Conservation (phyloP, 1,284 basidiomycete species). For the Malassezia psittaci region DNA sequence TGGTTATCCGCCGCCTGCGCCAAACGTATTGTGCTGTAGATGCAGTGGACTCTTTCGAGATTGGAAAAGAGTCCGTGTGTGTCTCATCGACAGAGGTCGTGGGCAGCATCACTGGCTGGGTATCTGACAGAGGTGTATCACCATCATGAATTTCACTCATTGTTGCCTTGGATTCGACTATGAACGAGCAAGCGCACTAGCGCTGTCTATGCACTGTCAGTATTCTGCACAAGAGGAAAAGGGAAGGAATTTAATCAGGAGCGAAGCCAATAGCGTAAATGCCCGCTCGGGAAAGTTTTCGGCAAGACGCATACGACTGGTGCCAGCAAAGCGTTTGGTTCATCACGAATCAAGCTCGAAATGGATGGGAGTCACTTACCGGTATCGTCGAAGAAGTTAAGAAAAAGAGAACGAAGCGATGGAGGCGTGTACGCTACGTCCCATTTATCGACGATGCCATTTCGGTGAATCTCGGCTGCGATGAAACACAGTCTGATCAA, state of each 20-base stretch:
- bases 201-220: constrained; percentile 4
- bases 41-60: too few species aligned
- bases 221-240: not conserved
- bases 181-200: not conserved
- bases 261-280: constrained; percentile 21
- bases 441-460: too few species aligned
- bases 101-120: not conserved
- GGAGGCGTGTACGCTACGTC: constrained; percentile 7
- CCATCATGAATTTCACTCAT: too few species aligned
- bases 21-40: not conserved
- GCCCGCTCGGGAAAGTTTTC: constrained; percentile 17
- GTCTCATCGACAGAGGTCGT: not conserved
- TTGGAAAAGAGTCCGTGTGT: not conserved
- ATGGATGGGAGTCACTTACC: constrained; percentile 8
- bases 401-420: not conserved
- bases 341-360: constrained; percentile 13
- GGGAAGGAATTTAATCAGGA: constrained; percentile 10
- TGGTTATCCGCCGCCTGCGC: not conserved
- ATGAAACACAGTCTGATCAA: too few species aligned
- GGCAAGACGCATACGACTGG: constrained; percentile 19
- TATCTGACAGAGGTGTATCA: too few species aligned
- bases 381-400: not conserved
- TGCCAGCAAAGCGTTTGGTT: constrained; percentile 20
- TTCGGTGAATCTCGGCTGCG: too few species aligned
- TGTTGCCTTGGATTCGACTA: not conserved